phyloP scores from a whole-genome alignment of 345 rosid genomes.

The Hibiscus trionum region DNA sequence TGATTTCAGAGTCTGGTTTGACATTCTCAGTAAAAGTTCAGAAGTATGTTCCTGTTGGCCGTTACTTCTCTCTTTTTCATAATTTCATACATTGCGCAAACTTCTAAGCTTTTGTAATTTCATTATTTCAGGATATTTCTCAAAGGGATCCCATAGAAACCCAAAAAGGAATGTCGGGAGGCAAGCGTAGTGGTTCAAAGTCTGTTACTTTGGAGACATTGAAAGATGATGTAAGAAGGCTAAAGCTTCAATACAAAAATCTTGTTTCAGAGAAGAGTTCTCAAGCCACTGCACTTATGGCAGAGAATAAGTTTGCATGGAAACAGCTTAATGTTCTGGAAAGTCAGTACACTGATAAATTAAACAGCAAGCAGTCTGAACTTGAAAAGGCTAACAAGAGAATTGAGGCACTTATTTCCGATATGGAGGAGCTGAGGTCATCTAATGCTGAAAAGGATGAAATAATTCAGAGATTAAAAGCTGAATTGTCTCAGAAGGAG shows the following conservation, averaged over 20 bases:
- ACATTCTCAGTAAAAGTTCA: slow-evolving; percentile 31
- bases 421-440: slow-evolving; percentile 49
- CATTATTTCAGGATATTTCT: slow-evolving; percentile 19
- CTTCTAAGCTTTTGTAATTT: slow-evolving; percentile 3
- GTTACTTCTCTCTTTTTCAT: neutral
- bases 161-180: slow-evolving; percentile 6
- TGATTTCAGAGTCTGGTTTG: slow-evolving; percentile 57
- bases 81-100: neutral
- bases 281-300: slow-evolving; percentile 44
- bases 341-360: slow-evolving; percentile 37
- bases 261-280: slow-evolving; percentile 48
- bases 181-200: slow-evolving; percentile 13
- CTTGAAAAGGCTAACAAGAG: slow-evolving; percentile 38
- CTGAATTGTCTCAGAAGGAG: slow-evolving; percentile 47
- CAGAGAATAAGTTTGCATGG: slow-evolving; percentile 69
- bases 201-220: slow-evolving; percentile 20
- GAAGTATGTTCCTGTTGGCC: slow-evolving; percentile 29
- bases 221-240: slow-evolving; percentile 38
- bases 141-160: slow-evolving; percentile 14
- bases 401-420: slow-evolving; percentile 44
- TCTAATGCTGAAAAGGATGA: slow-evolving; percentile 59
- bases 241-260: slow-evolving; percentile 45
- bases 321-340: slow-evolving; percentile 57
- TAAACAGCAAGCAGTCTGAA: slow-evolving; percentile 43
- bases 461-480: slow-evolving; percentile 36